Evolutionary conservation across 345 rosid genomes (phyloP), one percentile per base, ranked within the genome.

Genomic region (Geranium rotundifolium): DNA sequence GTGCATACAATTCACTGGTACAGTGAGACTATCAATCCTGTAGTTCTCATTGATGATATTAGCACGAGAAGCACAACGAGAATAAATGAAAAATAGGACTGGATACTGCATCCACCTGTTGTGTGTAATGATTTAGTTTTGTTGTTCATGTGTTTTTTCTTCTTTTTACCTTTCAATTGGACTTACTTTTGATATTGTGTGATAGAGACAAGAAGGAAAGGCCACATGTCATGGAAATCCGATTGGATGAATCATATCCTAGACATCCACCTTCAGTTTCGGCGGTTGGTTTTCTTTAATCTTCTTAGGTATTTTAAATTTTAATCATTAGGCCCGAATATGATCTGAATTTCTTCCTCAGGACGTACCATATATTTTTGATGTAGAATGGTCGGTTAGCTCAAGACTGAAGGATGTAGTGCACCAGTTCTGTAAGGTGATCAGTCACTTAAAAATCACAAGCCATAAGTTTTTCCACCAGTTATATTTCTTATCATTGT

Each of bases 351-450:
- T 57, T 56, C 66, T 70, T 71, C 63, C 4, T 27, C 73, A 87
- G 95, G 92, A 85, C 67, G 81, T 84, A 64, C 92, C 95, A 9
- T 76, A 66, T 63, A 75, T 84, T 65, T 84, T 86, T 72, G 66
- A 57, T 65, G 31, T 90, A 30, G 60, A 80, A 64, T 87, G 92
- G 95, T 77, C 87, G 37, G 69, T 19, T 59, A 77, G 67, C 62
- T 81, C 87, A 1, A 84, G 86, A 75, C 34, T 85, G 78, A 85
- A 87, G 66, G 84, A 84, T 74, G 76, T 80, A 62, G 75, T 82
- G 57, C 72, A 71, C 63, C 90, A 84, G 67, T 87, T 85, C 73
- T 74, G 60, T 58, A 80, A 80, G 85, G 95, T 85, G 19, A 58
- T 18, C 5, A 19, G 5, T 39, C 61, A 20, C 29, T 34, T 27